These are phyloP conservation scores for Pseudogymnoascus sp. DNA, from an alignment of 2,329 filamentous ascomycete genomes.

Conservation along the genomic window DNA sequence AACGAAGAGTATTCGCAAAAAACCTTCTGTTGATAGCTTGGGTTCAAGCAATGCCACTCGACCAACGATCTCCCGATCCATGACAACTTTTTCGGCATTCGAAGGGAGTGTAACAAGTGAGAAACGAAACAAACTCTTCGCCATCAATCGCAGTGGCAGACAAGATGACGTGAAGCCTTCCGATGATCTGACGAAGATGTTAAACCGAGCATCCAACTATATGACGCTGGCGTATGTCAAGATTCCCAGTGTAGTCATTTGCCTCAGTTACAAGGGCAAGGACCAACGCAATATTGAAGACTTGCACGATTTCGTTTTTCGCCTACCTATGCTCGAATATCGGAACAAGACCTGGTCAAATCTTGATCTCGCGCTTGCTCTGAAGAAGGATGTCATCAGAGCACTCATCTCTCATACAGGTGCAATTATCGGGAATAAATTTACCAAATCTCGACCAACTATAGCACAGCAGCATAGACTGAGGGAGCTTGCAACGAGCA, in stretches of 20 bases:
- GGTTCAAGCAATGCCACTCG: constrained; percentile 21
- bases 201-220: constrained; percentile 87
- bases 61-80: constrained; percentile 22
- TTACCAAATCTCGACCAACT: constrained; percentile 78
- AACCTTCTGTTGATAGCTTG: constrained; percentile 28
- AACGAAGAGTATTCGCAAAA: constrained; percentile 23
- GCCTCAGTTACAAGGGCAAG: constrained; percentile 93
- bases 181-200: constrained; percentile 95
- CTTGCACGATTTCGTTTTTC: constrained; percentile 95
- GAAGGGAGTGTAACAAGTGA: constrained; percentile 26
- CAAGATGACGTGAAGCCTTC: constrained; percentile 57
- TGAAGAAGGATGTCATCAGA: constrained; percentile 92
- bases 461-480: constrained; percentile 72
- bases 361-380: constrained; percentile 80
- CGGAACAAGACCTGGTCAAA: constrained; percentile 99
- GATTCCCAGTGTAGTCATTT: constrained; percentile 90
- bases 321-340: constrained; percentile 88
- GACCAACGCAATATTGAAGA: constrained; percentile 94
- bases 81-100: constrained; percentile 20
- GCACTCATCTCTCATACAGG: constrained; percentile 92
- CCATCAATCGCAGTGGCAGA: constrained; percentile 42
- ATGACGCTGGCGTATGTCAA: constrained; percentile 97
- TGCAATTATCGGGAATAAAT: constrained; percentile 95
- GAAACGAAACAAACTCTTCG: constrained; percentile 44
- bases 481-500: constrained; percentile 73